Conservation (phyloP, 148 eudicot genomes). For the Nyssa sinensis region DNA sequence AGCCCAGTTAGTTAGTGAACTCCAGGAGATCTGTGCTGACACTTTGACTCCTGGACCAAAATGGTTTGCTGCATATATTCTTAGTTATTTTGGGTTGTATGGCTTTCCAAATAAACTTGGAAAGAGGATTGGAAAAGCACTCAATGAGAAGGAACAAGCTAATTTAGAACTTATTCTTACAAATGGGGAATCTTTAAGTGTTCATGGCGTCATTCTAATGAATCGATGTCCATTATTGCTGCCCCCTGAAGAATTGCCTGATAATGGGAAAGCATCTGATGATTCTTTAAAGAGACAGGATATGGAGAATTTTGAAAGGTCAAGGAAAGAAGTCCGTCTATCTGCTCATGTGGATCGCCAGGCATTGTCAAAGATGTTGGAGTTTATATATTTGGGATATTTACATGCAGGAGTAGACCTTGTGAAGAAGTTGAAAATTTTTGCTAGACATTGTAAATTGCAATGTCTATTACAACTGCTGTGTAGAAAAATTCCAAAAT, state of each 20-base stretch:
- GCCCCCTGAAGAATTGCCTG: constrained; percentile 36
- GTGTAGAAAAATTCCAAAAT: constrained; percentile 50
- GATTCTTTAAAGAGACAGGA: constrained; percentile 20
- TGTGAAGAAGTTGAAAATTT: constrained; percentile 55
- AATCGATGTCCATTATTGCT: constrained; percentile 67
- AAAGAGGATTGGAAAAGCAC: constrained; percentile 39
- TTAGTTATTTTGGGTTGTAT: constrained; percentile 57
- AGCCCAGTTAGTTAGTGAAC: constrained; percentile 49
- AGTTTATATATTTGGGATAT: constrained; percentile 67
- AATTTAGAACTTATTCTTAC: constrained; percentile 56
- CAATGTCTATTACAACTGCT: constrained; percentile 55
- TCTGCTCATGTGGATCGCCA: constrained; percentile 68
- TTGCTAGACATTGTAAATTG: constrained; percentile 67
- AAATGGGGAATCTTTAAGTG: constrained; percentile 49
- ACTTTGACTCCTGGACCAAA: constrained; percentile 52
- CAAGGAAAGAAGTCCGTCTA: constrained; percentile 47
- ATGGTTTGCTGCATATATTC: constrained; percentile 74
- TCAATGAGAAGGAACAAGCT: constrained; percentile 48
- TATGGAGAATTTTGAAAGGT: constrained; percentile 17
- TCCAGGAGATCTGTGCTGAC: constrained; percentile 41
- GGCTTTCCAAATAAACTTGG: constrained; percentile 76
- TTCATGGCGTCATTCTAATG: constrained; percentile 61
- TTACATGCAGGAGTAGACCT: constrained; percentile 47
- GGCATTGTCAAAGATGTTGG: constrained; percentile 61
- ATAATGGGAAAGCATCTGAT: constrained; percentile 22